A percentile compares a stretch with the other conserved stretches of the same genome.
phyloP scores from a whole-genome alignment of 75 land plant species.

The Picea sitchensis region DNA sequence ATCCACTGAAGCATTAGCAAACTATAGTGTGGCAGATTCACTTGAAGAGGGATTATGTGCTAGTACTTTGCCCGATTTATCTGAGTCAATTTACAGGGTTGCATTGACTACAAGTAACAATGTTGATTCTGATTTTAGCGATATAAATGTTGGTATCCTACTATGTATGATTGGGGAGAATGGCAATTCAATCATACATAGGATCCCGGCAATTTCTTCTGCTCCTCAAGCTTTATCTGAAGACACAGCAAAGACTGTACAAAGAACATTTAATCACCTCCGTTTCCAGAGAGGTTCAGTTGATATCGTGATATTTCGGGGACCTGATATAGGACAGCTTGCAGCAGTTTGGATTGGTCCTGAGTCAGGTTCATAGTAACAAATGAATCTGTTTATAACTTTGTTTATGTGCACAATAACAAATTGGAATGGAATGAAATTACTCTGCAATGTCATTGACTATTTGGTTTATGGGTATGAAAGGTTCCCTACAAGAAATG shows the following conservation, averaged over 20 bases:
- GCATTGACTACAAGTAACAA: constrained; percentile 54
- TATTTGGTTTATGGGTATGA: too few species aligned
- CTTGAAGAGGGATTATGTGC: constrained; percentile 15
- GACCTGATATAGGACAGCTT: constrained; percentile 55
- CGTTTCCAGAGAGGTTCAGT: constrained; percentile 67
- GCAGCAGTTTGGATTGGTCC: constrained; percentile 78
- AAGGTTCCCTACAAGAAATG: too few species aligned
- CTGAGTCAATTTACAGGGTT: constrained; percentile 27
- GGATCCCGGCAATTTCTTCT: constrained; percentile 39
- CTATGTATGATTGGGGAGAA: constrained; percentile 71
- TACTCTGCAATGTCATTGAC: neutral
- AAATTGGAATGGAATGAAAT: neutral
- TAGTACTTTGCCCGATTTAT: constrained; percentile 10
- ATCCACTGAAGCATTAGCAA: constrained; percentile 24
- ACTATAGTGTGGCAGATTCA: neutral
- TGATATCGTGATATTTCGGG: constrained; percentile 56
- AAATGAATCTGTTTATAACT: neutral
- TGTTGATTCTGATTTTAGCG: constrained; percentile 47
- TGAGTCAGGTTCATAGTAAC: constrained; percentile 69
- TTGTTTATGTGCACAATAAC: neutral
- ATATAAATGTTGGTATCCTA: constrained; percentile 52
- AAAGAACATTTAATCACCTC: constrained; percentile 1
- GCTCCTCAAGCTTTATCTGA: constrained; percentile 1
- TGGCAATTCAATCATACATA: constrained; percentile 69
- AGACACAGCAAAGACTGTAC: constrained; percentile 1